Evolutionary conservation across 768 basidiomycete species (phyloP).

Genomic region (Coprinellus aureogranulatus): DNA sequence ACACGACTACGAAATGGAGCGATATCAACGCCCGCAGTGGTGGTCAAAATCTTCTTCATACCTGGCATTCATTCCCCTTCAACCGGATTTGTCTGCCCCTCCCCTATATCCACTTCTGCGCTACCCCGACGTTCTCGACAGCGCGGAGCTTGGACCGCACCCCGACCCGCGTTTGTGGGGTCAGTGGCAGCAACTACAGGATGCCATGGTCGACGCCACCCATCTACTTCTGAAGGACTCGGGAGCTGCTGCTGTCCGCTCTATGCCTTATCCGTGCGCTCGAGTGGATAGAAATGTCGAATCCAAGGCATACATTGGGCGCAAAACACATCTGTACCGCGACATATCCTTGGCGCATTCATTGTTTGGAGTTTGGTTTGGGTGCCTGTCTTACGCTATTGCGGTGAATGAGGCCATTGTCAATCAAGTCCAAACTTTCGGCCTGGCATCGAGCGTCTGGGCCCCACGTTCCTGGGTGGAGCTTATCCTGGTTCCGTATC

Average conservation of each 20-base stretch:
- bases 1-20: background rate
- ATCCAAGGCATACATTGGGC: background rate
- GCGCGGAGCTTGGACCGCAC: background rate
- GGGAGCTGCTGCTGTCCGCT: background rate
- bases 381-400: background rate
- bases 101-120: background rate
- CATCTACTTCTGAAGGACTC: background rate
- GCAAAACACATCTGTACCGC: background rate
- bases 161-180: background rate
- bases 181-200: background rate
- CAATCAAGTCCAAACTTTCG: background rate
- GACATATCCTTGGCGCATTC: background rate
- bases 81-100: background rate
- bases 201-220: background rate
- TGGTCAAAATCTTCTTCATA: background rate
- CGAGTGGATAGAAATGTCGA: background rate
- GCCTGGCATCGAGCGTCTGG: background rate
- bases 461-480: background rate
- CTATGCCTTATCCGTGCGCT: background rate
- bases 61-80: background rate
- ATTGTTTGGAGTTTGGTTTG: background rate
- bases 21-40: background rate
- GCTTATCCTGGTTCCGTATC: background rate
- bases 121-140: background rate
- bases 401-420: background rate